phyloP scores from a whole-genome alignment of 1,284 basidiomycete species.

The Papiliotrema terrestris region DNA sequence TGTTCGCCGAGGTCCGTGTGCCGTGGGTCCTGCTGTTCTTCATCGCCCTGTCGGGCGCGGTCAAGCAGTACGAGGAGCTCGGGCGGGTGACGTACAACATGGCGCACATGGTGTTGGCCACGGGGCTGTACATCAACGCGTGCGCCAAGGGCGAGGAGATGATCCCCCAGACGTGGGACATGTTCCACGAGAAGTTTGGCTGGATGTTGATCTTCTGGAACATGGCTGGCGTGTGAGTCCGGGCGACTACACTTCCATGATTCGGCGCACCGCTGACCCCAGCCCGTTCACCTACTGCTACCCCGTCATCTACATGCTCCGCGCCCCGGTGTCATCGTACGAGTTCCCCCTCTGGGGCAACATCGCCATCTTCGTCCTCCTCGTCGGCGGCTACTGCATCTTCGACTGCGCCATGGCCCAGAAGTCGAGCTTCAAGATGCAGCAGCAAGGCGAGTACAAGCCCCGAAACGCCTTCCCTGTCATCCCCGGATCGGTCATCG shows the following conservation, averaged over 20 bases:
- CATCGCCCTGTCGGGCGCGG: conserved; percentile 83
- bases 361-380: conserved; percentile 52
- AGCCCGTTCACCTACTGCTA: conserved; percentile 77
- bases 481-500: conserved; percentile 77
- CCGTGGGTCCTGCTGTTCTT: conserved; percentile 97
- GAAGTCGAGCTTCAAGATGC: conserved; percentile 97
- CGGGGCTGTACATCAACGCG: conserved; percentile 94
- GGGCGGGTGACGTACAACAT: conserved; percentile 97
- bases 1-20: conserved; percentile 98
- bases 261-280: conserved; percentile 1
- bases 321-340: conserved; percentile 85
- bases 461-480: conserved; percentile 93
- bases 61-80: conserved; percentile 90
- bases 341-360: conserved; percentile 65
- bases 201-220: conserved; percentile 99
- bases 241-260: too few relatives aligned
- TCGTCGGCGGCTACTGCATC: conserved; percentile 79
- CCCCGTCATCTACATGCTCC: conserved; percentile 96
- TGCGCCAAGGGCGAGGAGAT: conserved; percentile 93
- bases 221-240: conserved; percentile 70
- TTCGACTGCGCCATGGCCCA: conserved; percentile 92
- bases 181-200: conserved; percentile 95
- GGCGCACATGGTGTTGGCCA: conserved; percentile 94
- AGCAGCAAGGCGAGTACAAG: conserved; percentile 80
- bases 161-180: conserved; percentile 99